These are phyloP conservation scores for Tilletia caries DNA, from an alignment of 1,284 basidiomycete species.

Conservation along the genomic window DNA sequence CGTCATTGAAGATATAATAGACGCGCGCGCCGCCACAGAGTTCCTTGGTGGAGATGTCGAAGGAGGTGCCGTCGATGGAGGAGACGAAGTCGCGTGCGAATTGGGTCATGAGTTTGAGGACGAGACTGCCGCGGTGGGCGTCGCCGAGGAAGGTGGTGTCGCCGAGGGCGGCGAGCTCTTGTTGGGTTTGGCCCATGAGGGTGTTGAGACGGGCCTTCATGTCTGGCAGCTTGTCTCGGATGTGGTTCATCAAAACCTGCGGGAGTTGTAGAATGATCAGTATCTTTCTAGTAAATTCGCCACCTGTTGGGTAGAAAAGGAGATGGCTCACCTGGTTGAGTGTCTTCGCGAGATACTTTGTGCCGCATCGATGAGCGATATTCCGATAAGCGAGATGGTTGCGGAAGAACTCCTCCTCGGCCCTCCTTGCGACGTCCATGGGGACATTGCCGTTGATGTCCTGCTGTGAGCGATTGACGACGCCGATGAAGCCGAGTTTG, in stretches of 20 bases:
- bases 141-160: slow-evolving; percentile 90
- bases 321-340: slow-evolving; percentile 66
- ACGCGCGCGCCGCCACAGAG: slow-evolving; percentile 95
- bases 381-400: slow-evolving; percentile 88
- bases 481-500: slow-evolving; percentile 95
- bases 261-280: background rate
- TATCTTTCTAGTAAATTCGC: background rate
- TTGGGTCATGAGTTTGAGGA: slow-evolving; percentile 86
- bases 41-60: slow-evolving; percentile 97
- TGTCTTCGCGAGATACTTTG: slow-evolving; percentile 87
- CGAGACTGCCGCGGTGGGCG: slow-evolving; percentile 67
- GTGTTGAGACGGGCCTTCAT: slow-evolving; percentile 99
- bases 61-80: slow-evolving; percentile 95
- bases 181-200: slow-evolving; percentile 97
- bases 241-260: slow-evolving; percentile 86
- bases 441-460: slow-evolving; percentile 89
- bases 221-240: slow-evolving; percentile 95
- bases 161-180: slow-evolving; percentile 93
- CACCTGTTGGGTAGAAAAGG: too few relatives aligned
- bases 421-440: slow-evolving; percentile 77
- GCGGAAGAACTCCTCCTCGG: slow-evolving; percentile 88
- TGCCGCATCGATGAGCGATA: slow-evolving; percentile 94
- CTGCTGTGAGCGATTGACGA: slow-evolving; percentile 94
- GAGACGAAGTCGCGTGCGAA: slow-evolving; percentile 96
- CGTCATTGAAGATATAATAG: slow-evolving; percentile 99